Base-by-base conservation (phyloP, 2,329 filamentous ascomycete species). In the Diaporthe sp. region DNA sequence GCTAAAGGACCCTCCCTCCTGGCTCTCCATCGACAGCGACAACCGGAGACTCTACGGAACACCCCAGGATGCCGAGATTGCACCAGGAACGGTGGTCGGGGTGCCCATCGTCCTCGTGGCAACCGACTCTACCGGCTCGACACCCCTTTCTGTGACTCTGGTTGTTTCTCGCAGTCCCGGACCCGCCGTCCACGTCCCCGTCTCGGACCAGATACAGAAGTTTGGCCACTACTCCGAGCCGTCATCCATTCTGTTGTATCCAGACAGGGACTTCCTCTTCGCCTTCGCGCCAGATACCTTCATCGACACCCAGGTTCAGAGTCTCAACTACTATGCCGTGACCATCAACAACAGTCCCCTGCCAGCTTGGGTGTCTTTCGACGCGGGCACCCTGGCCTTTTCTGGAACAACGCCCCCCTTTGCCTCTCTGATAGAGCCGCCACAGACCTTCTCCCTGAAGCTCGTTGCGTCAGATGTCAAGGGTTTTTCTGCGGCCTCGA, bases 361-460 rank as follows among this genome's bases (percentile, higher is more conserved):
- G 47, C 95, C 95, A 27, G 92, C 94, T 0, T 98, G 95, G 95
- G 85, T 97, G 58, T 85, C 85, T n/a, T 98, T 98, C 79, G 89
- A 97, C 77, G 80, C 88, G 1, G 81, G 81, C 2, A 86, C 83
- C 0, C 84, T 97, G 51, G 88, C 87, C 0, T 97, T 97, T 78
- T 90, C 89, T 1, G 95, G 95, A 32, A 89, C 84, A 44, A 93
- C 93, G 2, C 95, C 94, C 1, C 84, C 91, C 0, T 86, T 91
- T 61, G 88, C 90, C 73, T 91, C 90, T 37, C 85, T 93, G 13
- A 83, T 91, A 47, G 89, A 92, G 42, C 91, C 91, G 10, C 92
- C 94, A 4, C 93, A 97, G 79, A 88, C 85, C 0, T 97, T 95
- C 79, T 88, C 88, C 27, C 88, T 98, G 73, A 87, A 91, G 75